Base-by-base conservation (phyloP, 345 rosid species). In the Cochlearia excelsa region DNA sequence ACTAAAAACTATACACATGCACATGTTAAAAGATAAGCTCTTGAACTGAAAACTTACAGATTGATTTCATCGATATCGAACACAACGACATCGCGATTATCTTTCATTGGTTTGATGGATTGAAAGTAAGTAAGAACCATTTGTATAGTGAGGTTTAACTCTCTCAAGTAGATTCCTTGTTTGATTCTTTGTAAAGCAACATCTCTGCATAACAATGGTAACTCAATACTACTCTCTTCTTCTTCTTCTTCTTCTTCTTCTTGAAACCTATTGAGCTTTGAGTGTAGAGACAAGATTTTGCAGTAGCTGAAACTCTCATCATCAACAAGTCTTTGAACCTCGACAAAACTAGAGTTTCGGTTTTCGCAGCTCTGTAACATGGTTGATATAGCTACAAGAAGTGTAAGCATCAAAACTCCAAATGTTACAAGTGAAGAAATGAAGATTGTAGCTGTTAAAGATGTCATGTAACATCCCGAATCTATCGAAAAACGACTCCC, bases 391-490 rank as follows among this genome's bases (percentile, higher is more conserved):
- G 89, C 71, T 55, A 85, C 49, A 59, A 91, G 34, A 75, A 91
- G 68, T 42, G 92, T 77, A 41, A 82, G 29, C 33, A 85, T 58
- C 63, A 91, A 50, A 30, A 84, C 71, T n/a, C 86, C 96, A 48
- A 84, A 66, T 26, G 84, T 78, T 9, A 75, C 61, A 27, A 87
- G 86, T 35, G 81, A 75, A 51, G 79, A 80, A 11, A 87, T 66
- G 73, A 87, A 85, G 73, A 87, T 76, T 9, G 82, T 77, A 35
- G 86, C 91, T 51, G 91, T 76, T 55, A 85, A 81, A 31, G 95
- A 81, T 59, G 89, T 74, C 91, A 90, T 81, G 69, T 78, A 79
- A 80, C 89, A 85, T 48, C 96, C 94, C 0, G 88, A 74, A 49
- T 87, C 97, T 31, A 76, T 67, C n/a, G 39, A 11, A 56, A 73